Evolutionary conservation across 345 rosid genomes (phyloP), one percentile per base, ranked within the genome.

Genomic region (Linum tenue): DNA sequence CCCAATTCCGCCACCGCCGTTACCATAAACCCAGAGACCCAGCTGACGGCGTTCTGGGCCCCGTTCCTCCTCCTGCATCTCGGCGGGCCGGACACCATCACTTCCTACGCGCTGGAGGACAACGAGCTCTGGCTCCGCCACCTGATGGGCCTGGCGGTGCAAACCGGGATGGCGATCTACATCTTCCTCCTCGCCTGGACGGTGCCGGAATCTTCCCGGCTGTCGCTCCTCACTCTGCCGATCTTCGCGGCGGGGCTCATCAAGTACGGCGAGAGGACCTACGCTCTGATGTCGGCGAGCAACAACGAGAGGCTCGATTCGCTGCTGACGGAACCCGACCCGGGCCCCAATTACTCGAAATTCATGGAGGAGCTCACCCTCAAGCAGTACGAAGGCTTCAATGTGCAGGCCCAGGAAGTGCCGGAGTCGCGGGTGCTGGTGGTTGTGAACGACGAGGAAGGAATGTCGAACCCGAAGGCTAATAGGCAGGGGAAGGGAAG

Each of bases 251-350:
- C 60, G 0, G 94, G 88, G 55, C 57, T 77, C 53, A 69, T 75
- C 60, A 84, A 81, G 68, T 82, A 72, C 44, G 79, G 57, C 0
- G 84, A 81, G 76, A 75, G 81, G 70, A 81, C 68, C 15, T 63
- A 70, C 62, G 75, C 73, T 0, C 79, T 84, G 14, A 68, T 75
- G 69, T 70, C 71, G 35, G 84, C 86, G n/a, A 80, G 82, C 55
- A 67, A 61, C 11, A 67, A 76, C 22, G 67, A 66, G 40, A 67
- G 82, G n/a, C 64, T 66, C 48, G 73, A 80, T 1, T 48, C 80
- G 15, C 55, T 76, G 73, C 73, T 77, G 2, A 0, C 62, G 1
- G 17, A 58, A 0, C 72, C 77, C 0, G 71, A 72, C 44, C 73
- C 68, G 9, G 77, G 80, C 51, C 74, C 69, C n/a, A 76, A 64